Evolutionary conservation across 768 basidiomycete species (phyloP).

Genomic region (Lenzites betulinus): DNA sequence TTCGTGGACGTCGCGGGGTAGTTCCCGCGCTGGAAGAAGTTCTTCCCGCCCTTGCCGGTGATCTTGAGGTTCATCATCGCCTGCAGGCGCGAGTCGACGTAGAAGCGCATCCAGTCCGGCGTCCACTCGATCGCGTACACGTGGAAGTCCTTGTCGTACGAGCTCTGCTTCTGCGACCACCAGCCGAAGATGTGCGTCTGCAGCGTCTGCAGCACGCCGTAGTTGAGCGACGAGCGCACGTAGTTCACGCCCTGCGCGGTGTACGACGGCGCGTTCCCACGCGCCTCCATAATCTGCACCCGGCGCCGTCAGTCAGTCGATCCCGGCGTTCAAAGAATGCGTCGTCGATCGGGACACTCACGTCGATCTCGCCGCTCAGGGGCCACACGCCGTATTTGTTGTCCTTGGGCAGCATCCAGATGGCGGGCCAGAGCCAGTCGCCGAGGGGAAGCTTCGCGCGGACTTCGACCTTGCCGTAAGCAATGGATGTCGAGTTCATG

Average conservation of each 20-base stretch:
- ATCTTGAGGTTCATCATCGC: slow-evolving; percentile 55
- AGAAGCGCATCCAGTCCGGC: slow-evolving; percentile 52
- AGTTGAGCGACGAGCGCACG: slow-evolving; percentile 63
- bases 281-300: slow-evolving; percentile 53
- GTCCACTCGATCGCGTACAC: slow-evolving; percentile 65
- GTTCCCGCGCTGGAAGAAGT: slow-evolving; percentile 53
- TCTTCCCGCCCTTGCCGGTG: slow-evolving; percentile 42
- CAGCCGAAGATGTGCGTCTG: slow-evolving; percentile 47
- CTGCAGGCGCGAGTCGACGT: slow-evolving; percentile 53
- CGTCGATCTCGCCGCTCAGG: slow-evolving; percentile 58
- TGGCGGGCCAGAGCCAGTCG: slow-evolving; percentile 46
- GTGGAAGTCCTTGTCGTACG: slow-evolving; percentile 52
- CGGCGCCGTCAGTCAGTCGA: not conserved
- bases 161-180: slow-evolving; percentile 45
- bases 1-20: slow-evolving; percentile 55
- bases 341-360: slow-evolving; percentile 34
- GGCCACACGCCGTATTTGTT: slow-evolving; percentile 55
- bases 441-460: slow-evolving; percentile 47
- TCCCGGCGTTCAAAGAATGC: not conserved
- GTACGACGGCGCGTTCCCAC: slow-evolving; percentile 48
- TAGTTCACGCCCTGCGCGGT: slow-evolving; percentile 46
- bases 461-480: slow-evolving; percentile 60
- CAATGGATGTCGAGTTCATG: slow-evolving; percentile 47
- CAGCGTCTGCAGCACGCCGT: slow-evolving; percentile 55
- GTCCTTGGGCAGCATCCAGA: slow-evolving; percentile 50